A percentile compares a stretch with the other conserved stretches of the same genome.
phyloP scores from a whole-genome alignment of 768 basidiomycete genomes.

The Suillus decipiens region DNA sequence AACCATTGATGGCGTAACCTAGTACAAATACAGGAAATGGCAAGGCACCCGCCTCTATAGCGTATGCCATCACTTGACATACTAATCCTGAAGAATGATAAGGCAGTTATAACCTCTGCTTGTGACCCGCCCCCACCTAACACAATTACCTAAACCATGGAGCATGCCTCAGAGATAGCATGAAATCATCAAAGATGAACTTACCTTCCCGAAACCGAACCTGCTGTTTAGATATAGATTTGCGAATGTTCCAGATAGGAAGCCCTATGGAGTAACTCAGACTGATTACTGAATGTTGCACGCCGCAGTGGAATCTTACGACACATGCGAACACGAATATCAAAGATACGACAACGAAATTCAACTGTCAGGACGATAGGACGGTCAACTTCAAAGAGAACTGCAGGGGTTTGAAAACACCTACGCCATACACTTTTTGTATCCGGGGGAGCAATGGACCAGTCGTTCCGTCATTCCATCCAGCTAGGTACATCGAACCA shows the following conservation, averaged over 20 bases:
- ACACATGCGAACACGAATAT: slow-evolving; percentile 54
- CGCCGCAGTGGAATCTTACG: slow-evolving; percentile 27
- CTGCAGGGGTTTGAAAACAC: slow-evolving; percentile 1
- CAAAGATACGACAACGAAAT: slow-evolving; percentile 53
- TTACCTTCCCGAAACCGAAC: slow-evolving; percentile 38
- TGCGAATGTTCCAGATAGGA: slow-evolving; percentile 33
- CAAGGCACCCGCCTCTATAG: slow-evolving; percentile 41
- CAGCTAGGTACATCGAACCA: slow-evolving; percentile 58
- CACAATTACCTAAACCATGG: slow-evolving; percentile 26
- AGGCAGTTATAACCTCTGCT: neutral
- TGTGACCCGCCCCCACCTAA: slow-evolving; percentile 21
- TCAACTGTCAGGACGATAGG: slow-evolving; percentile 36
- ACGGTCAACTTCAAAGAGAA: neutral
- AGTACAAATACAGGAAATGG: slow-evolving; percentile 49
- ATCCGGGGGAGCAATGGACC: slow-evolving; percentile 77
- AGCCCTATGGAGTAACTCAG: slow-evolving; percentile 25
- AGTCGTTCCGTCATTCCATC: slow-evolving; percentile 78
- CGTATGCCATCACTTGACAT: slow-evolving; percentile 33
- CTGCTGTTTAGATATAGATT: slow-evolving; percentile 31
- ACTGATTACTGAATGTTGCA: neutral
- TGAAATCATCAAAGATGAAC: neutral
- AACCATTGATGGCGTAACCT: slow-evolving; percentile 43
- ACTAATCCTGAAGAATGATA: slow-evolving; percentile 23
- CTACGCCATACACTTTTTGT: slow-evolving; percentile 54
- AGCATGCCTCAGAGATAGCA: neutral